A percentile compares a stretch with the other conserved stretches of the same genome.
These are phyloP conservation scores for Claviceps cyperi DNA, from an alignment of 2,329 filamentous ascomycete species.

Conservation along the genomic window DNA sequence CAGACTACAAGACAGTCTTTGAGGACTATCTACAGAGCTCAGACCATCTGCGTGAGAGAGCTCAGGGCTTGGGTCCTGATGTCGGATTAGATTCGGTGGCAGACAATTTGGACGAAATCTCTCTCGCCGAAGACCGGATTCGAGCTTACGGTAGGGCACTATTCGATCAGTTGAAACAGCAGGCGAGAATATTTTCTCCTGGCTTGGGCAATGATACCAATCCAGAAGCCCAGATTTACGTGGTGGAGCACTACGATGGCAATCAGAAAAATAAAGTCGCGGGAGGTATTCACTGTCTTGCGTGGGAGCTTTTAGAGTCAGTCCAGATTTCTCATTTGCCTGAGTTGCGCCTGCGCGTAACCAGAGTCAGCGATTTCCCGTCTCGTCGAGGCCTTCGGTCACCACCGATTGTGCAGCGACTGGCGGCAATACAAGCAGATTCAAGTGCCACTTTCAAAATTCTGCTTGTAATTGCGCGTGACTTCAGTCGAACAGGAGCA, in stretches of 20 bases:
- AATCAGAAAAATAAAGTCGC: constrained; percentile 1
- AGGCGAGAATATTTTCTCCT: constrained; percentile 4
- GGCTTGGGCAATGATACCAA: constrained; percentile 1
- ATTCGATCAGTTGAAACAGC: constrained; percentile 10
- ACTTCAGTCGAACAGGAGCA: constrained; percentile 13
- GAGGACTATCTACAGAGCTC: constrained; percentile 14
- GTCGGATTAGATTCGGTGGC: neutral
- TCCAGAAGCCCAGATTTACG: constrained; percentile 11
- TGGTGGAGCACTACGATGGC: constrained; percentile 13
- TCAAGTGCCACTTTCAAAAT: constrained; percentile 10
- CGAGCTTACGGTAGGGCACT: constrained; percentile 9
- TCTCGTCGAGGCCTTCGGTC: constrained; percentile 1
- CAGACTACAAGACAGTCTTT: constrained; percentile 13
- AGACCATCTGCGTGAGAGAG: constrained; percentile 11
- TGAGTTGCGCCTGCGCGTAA: constrained; percentile 12
- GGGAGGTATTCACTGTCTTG: constrained; percentile 14
- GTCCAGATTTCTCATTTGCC: constrained; percentile 7
- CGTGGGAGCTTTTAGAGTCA: constrained; percentile 16
- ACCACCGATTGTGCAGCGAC: constrained; percentile 5
- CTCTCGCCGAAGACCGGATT: constrained; percentile 10
- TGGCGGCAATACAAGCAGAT: constrained; percentile 11
- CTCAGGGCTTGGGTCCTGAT: constrained; percentile 7
- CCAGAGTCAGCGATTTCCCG: constrained; percentile 13
- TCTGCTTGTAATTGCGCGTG: constrained; percentile 15
- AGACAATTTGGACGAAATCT: constrained; percentile 5